Percentiles rank a stretch among this genome's conserved stretches.
Evolutionary conservation across 2,329 filamentous ascomycete species (phyloP).

Genomic region (Cytospora piceicola): DNA sequence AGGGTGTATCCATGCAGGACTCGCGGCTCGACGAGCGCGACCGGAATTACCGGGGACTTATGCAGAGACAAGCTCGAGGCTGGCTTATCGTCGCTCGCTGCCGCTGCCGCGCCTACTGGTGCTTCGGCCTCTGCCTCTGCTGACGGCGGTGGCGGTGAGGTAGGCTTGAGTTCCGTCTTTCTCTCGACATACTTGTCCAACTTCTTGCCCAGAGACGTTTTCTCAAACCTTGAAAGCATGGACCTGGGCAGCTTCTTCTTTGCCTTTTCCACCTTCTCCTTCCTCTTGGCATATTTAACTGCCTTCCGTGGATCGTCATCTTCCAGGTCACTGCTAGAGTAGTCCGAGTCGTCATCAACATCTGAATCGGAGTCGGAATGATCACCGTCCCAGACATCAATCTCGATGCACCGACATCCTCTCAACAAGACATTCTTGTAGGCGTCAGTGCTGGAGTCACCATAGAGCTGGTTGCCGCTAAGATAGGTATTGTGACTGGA

Average conservation of each 20-base stretch:
- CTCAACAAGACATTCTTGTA: constrained; percentile 84
- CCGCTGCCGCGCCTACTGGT: background rate
- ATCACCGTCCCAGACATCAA: constrained; percentile 93
- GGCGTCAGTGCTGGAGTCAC: constrained; percentile 82
- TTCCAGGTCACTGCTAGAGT: constrained; percentile 61
- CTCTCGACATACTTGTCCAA: constrained; percentile 42
- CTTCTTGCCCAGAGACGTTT: constrained; percentile 52
- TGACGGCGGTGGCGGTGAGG: constrained; percentile 4
- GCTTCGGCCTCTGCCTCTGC: background rate
- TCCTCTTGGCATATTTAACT: constrained; percentile 57
- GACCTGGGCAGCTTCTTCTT: constrained; percentile 58
- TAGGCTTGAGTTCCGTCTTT: constrained; percentile 33
- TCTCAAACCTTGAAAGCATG: constrained; percentile 51
- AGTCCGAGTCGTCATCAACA: constrained; percentile 59
- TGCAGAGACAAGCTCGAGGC: constrained; percentile 22
- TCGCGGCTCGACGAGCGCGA: constrained; percentile 64
- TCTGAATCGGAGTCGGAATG: constrained; percentile 59
- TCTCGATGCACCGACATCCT: constrained; percentile 89
- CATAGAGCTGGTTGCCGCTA: constrained; percentile 84
- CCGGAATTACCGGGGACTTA: constrained; percentile 31
- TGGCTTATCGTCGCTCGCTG: background rate
- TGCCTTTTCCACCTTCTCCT: constrained; percentile 65
- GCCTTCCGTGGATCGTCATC: constrained; percentile 56
- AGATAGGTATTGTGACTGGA: constrained; percentile 97
- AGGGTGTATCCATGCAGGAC: constrained; percentile 89